Base-by-base conservation (phyloP, 2,329 filamentous ascomycete genomes). In the Plectosphaerella cucumerina region DNA sequence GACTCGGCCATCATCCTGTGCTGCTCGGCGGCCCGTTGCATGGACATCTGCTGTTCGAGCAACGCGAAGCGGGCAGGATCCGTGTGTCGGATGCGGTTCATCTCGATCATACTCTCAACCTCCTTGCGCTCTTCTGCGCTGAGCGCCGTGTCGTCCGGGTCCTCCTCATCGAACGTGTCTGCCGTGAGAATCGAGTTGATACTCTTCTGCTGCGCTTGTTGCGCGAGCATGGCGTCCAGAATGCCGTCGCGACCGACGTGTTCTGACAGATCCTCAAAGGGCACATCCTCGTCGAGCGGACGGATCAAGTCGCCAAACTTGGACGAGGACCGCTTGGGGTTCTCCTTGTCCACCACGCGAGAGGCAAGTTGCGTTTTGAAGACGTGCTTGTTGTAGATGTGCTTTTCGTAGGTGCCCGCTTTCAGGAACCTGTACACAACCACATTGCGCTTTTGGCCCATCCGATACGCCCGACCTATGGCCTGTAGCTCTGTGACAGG, bases 401-500 rank as follows among this genome's bases (percentile, higher is more conserved):
- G 77, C 39, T 86, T 81, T 64, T 97, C 91, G 58, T 87, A 91
- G 0, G 90, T 94, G 2, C 90, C 91, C 2, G 84, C 89, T 11
- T 84, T 74, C 22, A 91, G 73, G 55, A 97, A 84, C 17, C 87
- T 86, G 68, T 97, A 97, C 2, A 97, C 90, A 62, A 81, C 92
- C 1, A 96, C 91, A 1, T 80, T 76, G 59, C 92, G 94, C 35
- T 70, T 73, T 66, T 97, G 92, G 0, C 91, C 90, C 33, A 97
- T 80, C 1, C 92, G 88, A 66, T 94, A 96, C 0, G 89, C 87
- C 49, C 92, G 81, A 2, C 90, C 92, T 47, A 96, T 82, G 2
- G 92, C 92, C 68, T 97, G 92, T 60, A 91, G 86, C 65, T 96
- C 92, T 62, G 85, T 77, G 5, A 84, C 79, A 0, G 92, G 92